Conservation (phyloP, 441 rosid genomes). For the Erysimum pusillum region DNA sequence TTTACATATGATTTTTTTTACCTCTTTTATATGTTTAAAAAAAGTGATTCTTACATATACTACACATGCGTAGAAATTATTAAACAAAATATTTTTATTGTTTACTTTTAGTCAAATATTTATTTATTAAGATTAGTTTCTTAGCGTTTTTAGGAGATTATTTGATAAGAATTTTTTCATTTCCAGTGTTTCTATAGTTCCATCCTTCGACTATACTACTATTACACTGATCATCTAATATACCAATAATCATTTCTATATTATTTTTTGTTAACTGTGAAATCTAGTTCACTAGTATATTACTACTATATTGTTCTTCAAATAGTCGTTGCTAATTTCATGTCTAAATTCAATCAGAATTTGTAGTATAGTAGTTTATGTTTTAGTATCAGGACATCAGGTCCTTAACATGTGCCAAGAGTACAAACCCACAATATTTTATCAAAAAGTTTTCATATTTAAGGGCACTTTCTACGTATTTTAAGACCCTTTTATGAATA, state of each 20-base stretch:
- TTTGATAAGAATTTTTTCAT: background rate
- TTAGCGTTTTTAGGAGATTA: background rate
- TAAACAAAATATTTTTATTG: too few relatives aligned
- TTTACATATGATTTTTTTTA: too few relatives aligned
- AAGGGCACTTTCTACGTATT: too few relatives aligned
- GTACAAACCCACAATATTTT: too few relatives aligned
- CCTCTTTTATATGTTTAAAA: too few relatives aligned
- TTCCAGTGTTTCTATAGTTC: background rate
- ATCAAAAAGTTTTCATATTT: too few relatives aligned
- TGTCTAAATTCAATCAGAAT: background rate
- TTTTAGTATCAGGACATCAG: background rate
- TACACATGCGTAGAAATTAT: too few relatives aligned
- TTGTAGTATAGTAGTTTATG: background rate
- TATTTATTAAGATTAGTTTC: background rate
- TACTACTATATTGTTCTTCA: too few relatives aligned
- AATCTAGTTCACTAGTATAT: too few relatives aligned
- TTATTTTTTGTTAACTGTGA: background rate
- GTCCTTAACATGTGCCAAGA: background rate
- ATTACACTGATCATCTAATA: background rate
- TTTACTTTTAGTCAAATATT: too few relatives aligned
- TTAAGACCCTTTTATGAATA: background rate
- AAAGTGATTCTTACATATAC: too few relatives aligned
- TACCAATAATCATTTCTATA: background rate
- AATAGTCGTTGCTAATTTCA: background rate
- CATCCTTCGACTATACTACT: background rate